Conservation (phyloP, 129 eudicot species). For the Flaveria ramosissima region DNA sequence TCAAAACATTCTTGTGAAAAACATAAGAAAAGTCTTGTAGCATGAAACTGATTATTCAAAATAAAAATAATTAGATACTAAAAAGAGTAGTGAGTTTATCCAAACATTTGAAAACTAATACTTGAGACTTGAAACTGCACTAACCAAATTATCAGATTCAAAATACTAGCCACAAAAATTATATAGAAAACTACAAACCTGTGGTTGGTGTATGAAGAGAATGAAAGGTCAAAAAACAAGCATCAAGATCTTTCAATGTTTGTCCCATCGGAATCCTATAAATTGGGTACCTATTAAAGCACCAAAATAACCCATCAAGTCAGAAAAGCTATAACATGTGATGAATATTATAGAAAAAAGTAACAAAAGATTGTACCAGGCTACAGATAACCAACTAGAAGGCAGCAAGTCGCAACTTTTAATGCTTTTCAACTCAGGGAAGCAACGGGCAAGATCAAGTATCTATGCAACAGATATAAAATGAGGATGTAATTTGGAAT, state of each 20-base stretch:
- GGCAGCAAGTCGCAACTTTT: conserved; percentile 79
- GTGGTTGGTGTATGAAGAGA: conserved; percentile 66
- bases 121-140: neutral
- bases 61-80: neutral
- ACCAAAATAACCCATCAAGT: conserved; percentile 22
- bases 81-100: neutral
- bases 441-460: conserved; percentile 65
- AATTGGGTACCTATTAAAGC: conserved; percentile 76
- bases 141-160: neutral
- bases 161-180: neutral
- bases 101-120: neutral
- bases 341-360: neutral
- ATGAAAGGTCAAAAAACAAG: conserved; percentile 92
- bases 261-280: conserved; percentile 91
- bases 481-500: neutral
- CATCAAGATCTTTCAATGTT: conserved; percentile 87
- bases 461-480: conserved; percentile 51
- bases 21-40: neutral
- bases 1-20: neutral
- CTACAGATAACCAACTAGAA: conserved; percentile 93
- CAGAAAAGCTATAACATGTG: conserved; percentile 1
- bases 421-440: conserved; percentile 64
- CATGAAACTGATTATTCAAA: neutral
- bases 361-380: conserved; percentile 59
- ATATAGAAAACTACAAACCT: conserved; percentile 42